A percentile compares a stretch with the other conserved stretches of the same genome.
Evolutionary conservation across 1,284 basidiomycete genomes (phyloP).

Genomic region (Exobasidium cylindrosporum): DNA sequence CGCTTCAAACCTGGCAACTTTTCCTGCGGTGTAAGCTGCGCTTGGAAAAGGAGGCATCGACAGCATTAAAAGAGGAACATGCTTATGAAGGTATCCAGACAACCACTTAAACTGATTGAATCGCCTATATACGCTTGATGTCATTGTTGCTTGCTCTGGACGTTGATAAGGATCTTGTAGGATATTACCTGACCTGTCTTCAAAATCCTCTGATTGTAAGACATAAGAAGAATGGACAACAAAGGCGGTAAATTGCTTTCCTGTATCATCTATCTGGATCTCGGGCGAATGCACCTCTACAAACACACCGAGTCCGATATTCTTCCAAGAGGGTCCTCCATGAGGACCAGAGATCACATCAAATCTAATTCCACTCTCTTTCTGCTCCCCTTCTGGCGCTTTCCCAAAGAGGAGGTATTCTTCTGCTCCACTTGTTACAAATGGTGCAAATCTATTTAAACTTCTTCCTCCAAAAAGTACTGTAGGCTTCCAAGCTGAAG

Average conservation of each 20-base stretch:
- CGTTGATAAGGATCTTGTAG: background rate
- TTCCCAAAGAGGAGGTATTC: conserved; percentile 57
- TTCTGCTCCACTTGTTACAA: conserved; percentile 79
- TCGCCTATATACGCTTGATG: conserved; percentile 65
- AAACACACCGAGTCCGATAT: conserved; percentile 68
- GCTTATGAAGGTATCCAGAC: conserved; percentile 63
- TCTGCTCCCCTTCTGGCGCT: conserved; percentile 60
- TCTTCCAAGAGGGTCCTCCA: conserved; percentile 64
- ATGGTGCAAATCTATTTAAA: conserved; percentile 75
- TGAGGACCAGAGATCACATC: conserved; percentile 65
- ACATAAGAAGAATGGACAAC: conserved; percentile 66
- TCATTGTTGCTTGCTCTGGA: conserved; percentile 24
- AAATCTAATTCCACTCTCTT: conserved; percentile 4
- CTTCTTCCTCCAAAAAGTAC: conserved; percentile 49
- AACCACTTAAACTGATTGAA: conserved; percentile 80
- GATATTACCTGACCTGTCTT: background rate
- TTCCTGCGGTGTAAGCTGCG: conserved; percentile 66
- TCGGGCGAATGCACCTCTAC: conserved; percentile 76
- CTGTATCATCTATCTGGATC: conserved; percentile 67
- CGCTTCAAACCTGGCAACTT: conserved; percentile 71
- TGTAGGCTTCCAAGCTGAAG: conserved; percentile 3
- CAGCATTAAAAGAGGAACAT: conserved; percentile 68
- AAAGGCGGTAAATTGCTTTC: conserved; percentile 70
- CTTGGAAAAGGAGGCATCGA: conserved; percentile 71
- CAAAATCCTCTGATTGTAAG: conserved; percentile 8